A percentile compares a stretch with the other conserved stretches of the same genome.
phyloP scores from a whole-genome alignment of 306 rosid genomes.

The Gynostemma pentaphyllum region DNA sequence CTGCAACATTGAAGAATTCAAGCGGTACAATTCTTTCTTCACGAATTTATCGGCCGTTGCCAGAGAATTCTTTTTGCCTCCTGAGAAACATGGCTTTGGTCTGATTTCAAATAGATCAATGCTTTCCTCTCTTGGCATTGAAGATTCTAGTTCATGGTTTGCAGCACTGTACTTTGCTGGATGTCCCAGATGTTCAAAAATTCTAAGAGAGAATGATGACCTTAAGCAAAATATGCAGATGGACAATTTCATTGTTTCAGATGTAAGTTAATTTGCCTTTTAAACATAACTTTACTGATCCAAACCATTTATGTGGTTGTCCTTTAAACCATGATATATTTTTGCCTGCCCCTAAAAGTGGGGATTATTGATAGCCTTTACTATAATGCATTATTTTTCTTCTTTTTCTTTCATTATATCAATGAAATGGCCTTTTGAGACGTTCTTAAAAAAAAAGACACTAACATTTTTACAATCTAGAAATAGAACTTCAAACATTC shows the following conservation, averaged over 20 bases:
- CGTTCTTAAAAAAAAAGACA: neutral
- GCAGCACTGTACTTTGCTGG: conserved; percentile 50
- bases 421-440: neutral
- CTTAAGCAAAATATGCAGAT: conserved; percentile 31
- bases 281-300: neutral
- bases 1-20: conserved; percentile 47
- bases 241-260: conserved; percentile 37
- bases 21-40: conserved; percentile 60
- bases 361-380: neutral
- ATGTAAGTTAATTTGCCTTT: conserved; percentile 38
- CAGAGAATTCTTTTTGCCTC: conserved; percentile 65
- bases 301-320: neutral
- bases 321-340: neutral
- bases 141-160: conserved; percentile 66
- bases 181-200: conserved; percentile 57
- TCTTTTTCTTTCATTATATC: neutral
- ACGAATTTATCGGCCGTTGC: conserved; percentile 47
- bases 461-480: neutral
- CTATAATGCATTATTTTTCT: too few relatives aligned
- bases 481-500: neutral
- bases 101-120: conserved; percentile 55
- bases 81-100: conserved; percentile 58
- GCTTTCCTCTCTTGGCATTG: conserved; percentile 70
- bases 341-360: neutral
- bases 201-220: conserved; percentile 54